A percentile compares a stretch with the other conserved stretches of the same genome.
These are phyloP conservation scores for Aschersonia sp. DNA, from an alignment of 2,329 filamentous ascomycete species.

Conservation along the genomic window DNA sequence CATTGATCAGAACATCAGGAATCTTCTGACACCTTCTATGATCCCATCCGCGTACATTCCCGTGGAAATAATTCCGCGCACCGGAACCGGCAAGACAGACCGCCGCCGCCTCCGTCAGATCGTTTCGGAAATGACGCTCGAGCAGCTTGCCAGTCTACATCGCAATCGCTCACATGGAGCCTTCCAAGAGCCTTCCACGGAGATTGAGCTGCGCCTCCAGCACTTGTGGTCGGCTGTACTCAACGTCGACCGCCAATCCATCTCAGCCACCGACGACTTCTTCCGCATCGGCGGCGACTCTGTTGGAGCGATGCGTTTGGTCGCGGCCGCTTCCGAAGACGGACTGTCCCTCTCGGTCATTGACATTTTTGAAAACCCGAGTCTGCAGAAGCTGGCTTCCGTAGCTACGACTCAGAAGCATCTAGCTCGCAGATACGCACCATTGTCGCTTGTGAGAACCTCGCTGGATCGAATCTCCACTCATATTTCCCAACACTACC, in stretches of 20 bases:
- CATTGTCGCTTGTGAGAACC: neutral
- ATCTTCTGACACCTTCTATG: conserved; percentile 5
- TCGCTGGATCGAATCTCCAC: neutral
- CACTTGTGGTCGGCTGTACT: conserved; percentile 18
- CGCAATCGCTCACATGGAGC: neutral
- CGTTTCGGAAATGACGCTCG: neutral
- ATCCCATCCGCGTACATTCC: conserved; percentile 7
- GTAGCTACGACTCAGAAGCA: neutral
- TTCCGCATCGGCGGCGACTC: conserved; percentile 16
- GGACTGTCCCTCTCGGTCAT: neutral
- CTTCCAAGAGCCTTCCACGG: neutral
- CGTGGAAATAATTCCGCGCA: conserved; percentile 4
- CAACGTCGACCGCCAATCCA: conserved; percentile 9
- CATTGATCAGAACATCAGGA: neutral
- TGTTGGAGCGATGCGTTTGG: conserved; percentile 11
- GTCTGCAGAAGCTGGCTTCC: neutral
- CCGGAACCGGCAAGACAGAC: conserved; percentile 6
- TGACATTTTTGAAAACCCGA: neutral
- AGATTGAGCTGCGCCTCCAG: neutral
- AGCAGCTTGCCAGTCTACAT: neutral
- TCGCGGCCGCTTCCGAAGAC: neutral
- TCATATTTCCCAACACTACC: neutral
- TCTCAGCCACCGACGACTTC: conserved; percentile 9
- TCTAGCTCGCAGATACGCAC: neutral
- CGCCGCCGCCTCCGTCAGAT: neutral